Conservation (phyloP, 768 basidiomycete species). For the Floccularia luteovirens region DNA sequence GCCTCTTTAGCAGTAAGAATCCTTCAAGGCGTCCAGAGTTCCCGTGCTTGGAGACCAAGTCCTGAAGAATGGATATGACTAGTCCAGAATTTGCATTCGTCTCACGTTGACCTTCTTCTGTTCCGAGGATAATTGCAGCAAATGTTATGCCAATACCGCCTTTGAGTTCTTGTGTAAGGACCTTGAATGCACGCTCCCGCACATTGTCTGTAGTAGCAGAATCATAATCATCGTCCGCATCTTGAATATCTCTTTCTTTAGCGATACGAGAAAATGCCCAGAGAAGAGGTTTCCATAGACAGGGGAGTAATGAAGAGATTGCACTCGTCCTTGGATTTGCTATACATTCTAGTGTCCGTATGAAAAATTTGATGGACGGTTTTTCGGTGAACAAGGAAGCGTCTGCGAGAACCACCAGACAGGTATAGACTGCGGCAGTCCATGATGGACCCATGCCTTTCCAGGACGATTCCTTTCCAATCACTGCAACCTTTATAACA, state of each 20-base stretch:
- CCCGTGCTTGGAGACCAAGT: constrained; percentile 24
- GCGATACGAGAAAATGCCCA: constrained; percentile 47
- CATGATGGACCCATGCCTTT: constrained; percentile 26
- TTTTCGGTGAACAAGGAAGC: constrained; percentile 31
- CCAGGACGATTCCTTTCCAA: constrained; percentile 1
- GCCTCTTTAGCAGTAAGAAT: constrained; percentile 22
- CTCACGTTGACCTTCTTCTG: neutral
- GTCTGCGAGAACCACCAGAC: constrained; percentile 40
- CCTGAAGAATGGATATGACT: no score
- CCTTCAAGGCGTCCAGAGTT: constrained; percentile 21
- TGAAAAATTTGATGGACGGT: constrained; percentile 26
- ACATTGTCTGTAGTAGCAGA: constrained; percentile 7
- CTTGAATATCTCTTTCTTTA: constrained; percentile 4
- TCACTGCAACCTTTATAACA: neutral
- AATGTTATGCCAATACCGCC: constrained; percentile 36
- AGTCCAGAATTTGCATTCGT: constrained; percentile 23
- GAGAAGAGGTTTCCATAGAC: constrained; percentile 46
- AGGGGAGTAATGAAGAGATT: constrained; percentile 29
- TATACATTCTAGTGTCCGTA: constrained; percentile 23
- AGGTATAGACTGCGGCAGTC: constrained; percentile 35
- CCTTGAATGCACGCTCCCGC: constrained; percentile 27
- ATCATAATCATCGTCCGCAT: constrained; percentile 9
- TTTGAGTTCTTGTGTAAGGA: constrained; percentile 39
- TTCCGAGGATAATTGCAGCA: constrained; percentile 25
- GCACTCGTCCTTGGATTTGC: constrained; percentile 22